These are phyloP conservation scores for Berkeleyomyces basicola DNA, from an alignment of 2,329 filamentous ascomycete species.

Conservation along the genomic window DNA sequence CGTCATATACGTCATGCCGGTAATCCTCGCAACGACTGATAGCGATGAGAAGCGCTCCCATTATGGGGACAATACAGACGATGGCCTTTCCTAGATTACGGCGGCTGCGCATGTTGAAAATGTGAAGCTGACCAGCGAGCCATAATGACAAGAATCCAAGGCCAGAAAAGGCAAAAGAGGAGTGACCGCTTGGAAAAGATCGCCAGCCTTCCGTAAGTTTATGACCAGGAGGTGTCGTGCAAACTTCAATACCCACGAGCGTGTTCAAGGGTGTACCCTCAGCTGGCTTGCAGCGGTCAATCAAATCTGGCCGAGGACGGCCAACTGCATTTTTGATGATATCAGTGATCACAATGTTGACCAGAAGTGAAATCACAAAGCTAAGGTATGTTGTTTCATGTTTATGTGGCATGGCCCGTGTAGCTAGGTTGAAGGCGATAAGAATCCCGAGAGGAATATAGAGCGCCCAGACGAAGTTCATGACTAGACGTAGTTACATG, in stretches of 20 bases:
- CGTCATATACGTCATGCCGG: conserved; percentile 54
- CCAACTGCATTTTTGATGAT: conserved; percentile 80
- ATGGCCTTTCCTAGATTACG: conserved; percentile 40
- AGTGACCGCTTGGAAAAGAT: conserved; percentile 68
- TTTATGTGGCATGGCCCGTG: conserved; percentile 54
- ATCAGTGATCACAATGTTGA: conserved; percentile 75
- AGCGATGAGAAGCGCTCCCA: conserved; percentile 50
- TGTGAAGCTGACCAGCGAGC: conserved; percentile 47
- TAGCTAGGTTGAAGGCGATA: conserved; percentile 44
- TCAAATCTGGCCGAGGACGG: conserved; percentile 45
- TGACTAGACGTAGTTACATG: conserved; percentile 26
- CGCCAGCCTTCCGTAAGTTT: conserved; percentile 69
- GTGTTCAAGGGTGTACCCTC: conserved; percentile 29
- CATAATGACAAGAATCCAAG: conserved; percentile 59
- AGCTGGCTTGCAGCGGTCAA: conserved; percentile 64
- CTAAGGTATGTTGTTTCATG: conserved; percentile 73
- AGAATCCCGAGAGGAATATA: conserved; percentile 53
- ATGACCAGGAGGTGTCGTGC: conserved; percentile 53
- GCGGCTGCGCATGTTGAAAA: conserved; percentile 30
- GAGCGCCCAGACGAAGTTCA: conserved; percentile 67
- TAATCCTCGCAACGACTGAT: conserved; percentile 56
- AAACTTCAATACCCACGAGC: conserved; percentile 50
- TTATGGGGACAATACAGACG: conserved; percentile 38
- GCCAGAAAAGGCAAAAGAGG: conserved; percentile 62
- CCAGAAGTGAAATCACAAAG: conserved; percentile 56